Evolutionary conservation across 2,329 filamentous ascomycete species (phyloP).

Genomic region (Raffaelea arxii): DNA sequence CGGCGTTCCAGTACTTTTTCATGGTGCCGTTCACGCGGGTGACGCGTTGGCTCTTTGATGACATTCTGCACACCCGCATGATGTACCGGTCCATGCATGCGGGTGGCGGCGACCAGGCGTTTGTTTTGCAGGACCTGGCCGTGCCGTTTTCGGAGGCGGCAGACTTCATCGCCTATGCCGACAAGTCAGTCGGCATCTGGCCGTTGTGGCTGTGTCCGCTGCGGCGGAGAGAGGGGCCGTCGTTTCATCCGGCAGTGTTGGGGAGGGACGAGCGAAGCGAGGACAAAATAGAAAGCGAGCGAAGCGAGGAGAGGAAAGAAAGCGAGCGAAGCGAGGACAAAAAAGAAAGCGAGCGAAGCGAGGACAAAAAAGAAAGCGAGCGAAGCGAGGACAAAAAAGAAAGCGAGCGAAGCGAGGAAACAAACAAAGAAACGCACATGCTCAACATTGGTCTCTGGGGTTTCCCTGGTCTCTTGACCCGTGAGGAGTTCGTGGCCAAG

Average conservation of each 20-base stretch:
- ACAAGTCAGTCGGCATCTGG: constrained; percentile 42
- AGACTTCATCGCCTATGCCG: constrained; percentile 42
- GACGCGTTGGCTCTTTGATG: too few species aligned
- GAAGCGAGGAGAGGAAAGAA: too few species aligned
- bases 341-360: too few species aligned
- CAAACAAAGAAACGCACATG: constrained; percentile 26
- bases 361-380: too few species aligned
- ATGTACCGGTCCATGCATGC: too few species aligned
- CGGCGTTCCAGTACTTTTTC: neutral
- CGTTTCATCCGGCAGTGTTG: constrained; percentile 47
- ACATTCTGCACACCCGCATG: too few species aligned
- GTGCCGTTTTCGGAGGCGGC: constrained; percentile 44
- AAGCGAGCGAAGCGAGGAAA: too few species aligned
- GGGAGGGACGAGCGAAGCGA: too few species aligned
- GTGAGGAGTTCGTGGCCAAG: constrained; percentile 48
- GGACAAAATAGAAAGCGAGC: too few species aligned
- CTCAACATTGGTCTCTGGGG: constrained; percentile 68
- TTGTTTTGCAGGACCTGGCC: constrained; percentile 60
- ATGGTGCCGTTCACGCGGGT: neutral
- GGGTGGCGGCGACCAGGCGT: too few species aligned
- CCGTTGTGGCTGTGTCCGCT: constrained; percentile 50
- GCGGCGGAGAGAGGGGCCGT: constrained; percentile 37
- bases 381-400: too few species aligned
- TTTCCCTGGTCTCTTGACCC: constrained; percentile 51
- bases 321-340: too few species aligned